phyloP scores from a whole-genome alignment of 164 flowering plant genomes.

The Nelumbo lutea region DNA sequence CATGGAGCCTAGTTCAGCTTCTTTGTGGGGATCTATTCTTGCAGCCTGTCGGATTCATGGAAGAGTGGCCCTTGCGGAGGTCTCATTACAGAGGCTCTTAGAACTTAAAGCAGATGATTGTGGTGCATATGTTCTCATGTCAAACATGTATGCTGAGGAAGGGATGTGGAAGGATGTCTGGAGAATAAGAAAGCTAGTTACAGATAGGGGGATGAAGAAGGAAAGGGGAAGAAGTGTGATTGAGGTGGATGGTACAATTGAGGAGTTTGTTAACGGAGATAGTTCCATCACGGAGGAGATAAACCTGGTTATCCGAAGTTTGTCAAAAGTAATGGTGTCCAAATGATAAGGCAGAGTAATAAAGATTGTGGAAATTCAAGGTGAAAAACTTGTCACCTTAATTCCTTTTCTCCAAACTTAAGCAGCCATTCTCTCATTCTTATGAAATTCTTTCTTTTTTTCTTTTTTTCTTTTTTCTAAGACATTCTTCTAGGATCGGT shows the following conservation, averaged over 20 bases:
- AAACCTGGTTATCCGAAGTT: constrained; percentile 18
- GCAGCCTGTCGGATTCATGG: constrained; percentile 24
- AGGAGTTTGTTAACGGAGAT: constrained; percentile 28
- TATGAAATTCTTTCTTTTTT: too few relatives aligned
- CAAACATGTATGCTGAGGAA: constrained; percentile 31
- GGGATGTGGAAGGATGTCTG: constrained; percentile 28
- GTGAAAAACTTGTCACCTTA: too few relatives aligned
- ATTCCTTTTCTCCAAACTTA: too few relatives aligned
- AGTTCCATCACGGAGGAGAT: constrained; percentile 10
- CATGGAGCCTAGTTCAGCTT: constrained; percentile 19
- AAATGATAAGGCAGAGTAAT: background rate
- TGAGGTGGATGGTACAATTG: constrained; percentile 21
- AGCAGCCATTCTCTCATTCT: too few relatives aligned
- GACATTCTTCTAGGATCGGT: too few relatives aligned
- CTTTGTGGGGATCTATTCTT: constrained; percentile 39
- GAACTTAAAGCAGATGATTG: constrained; percentile 29
- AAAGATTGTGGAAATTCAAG: background rate
- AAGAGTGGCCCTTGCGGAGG: constrained; percentile 22
- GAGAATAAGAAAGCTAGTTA: constrained; percentile 21
- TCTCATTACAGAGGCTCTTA: constrained; percentile 17
- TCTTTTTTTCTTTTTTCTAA: too few relatives aligned
- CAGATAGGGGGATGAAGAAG: constrained; percentile 23
- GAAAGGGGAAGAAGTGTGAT: constrained; percentile 32
- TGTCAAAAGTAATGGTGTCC: constrained; percentile 12
- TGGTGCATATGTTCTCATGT: constrained; percentile 35